Evolutionary conservation across 1,284 basidiomycete genomes (phyloP).

Genomic region (Ustilago loliicola): DNA sequence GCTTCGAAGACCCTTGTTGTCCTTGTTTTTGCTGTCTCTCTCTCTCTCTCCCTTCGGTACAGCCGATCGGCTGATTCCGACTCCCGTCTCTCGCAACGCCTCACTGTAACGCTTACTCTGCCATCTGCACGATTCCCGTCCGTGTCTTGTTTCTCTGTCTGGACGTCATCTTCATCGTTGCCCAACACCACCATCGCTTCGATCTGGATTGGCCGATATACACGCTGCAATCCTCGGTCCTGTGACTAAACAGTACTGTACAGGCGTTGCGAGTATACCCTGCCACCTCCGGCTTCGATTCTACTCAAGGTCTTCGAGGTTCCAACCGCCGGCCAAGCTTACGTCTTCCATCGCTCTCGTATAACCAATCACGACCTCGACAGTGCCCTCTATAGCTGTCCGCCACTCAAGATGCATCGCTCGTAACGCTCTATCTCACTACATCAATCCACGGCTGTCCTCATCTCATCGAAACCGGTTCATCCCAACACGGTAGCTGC

Average conservation of each 20-base stretch:
- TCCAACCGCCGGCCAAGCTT: not conserved
- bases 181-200: not conserved
- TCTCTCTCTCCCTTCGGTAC: not conserved
- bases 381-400: not conserved
- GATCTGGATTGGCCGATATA: not conserved
- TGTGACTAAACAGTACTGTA: not conserved
- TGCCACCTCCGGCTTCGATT: not conserved
- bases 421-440: not conserved
- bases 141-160: not conserved
- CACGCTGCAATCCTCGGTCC: constrained; percentile 1
- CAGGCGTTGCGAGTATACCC: not conserved
- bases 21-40: not conserved
- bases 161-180: not conserved
- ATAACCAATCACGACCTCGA: not conserved
- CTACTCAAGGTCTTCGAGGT: not conserved
- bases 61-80: constrained; percentile 2
- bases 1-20: not conserved
- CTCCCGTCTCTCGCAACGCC: not conserved
- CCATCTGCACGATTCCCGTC: not conserved
- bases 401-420: not conserved
- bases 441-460: not conserved
- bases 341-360: not conserved
- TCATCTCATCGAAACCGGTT: not conserved
- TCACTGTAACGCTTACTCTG: not conserved
- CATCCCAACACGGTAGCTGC: not conserved